Conservation (phyloP, 2,329 filamentous ascomycete species). For the Penicillium sp. region DNA sequence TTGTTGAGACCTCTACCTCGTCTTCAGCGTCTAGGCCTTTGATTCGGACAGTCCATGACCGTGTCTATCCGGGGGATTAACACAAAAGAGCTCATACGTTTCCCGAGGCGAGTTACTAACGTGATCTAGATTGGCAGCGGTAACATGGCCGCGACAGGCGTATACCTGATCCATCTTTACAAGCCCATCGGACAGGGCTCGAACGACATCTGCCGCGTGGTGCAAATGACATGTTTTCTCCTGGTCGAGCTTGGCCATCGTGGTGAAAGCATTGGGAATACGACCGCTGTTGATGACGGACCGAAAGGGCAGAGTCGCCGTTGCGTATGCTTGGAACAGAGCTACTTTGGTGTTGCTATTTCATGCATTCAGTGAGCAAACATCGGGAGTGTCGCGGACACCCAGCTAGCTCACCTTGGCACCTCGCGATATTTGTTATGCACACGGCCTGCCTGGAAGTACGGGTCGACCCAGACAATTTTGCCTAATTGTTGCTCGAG, state of each 20-base stretch:
- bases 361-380: not conserved
- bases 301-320: constrained; percentile 58
- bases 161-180: constrained; percentile 43
- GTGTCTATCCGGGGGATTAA: constrained; percentile 23
- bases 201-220: constrained; percentile 62
- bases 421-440: constrained; percentile 64
- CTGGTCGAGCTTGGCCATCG: constrained; percentile 59
- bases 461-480: constrained; percentile 64
- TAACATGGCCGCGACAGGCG: constrained; percentile 40
- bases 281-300: constrained; percentile 55
- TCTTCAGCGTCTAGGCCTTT: constrained; percentile 32
- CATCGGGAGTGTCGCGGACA: constrained; percentile 1
- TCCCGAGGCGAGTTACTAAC: constrained; percentile 26
- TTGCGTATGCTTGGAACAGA: constrained; percentile 63
- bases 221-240: constrained; percentile 62
- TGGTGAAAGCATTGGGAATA: constrained; percentile 59
- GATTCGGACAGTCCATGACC: constrained; percentile 41
- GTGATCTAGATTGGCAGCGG: constrained; percentile 38
- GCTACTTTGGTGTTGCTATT: constrained; percentile 65
- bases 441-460: constrained; percentile 59
- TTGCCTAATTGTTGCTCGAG: constrained; percentile 58
- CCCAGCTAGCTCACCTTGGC: constrained; percentile 48
- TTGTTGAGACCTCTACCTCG: constrained; percentile 42
- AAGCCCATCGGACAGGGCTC: constrained; percentile 51
- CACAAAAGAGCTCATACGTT: not conserved